Percentiles rank a stretch among this genome's conserved stretches.
These are phyloP conservation scores for Pythium rhizo-oryzae DNA, from an alignment of 352 stramenopile genomes.

Conservation along the genomic window DNA sequence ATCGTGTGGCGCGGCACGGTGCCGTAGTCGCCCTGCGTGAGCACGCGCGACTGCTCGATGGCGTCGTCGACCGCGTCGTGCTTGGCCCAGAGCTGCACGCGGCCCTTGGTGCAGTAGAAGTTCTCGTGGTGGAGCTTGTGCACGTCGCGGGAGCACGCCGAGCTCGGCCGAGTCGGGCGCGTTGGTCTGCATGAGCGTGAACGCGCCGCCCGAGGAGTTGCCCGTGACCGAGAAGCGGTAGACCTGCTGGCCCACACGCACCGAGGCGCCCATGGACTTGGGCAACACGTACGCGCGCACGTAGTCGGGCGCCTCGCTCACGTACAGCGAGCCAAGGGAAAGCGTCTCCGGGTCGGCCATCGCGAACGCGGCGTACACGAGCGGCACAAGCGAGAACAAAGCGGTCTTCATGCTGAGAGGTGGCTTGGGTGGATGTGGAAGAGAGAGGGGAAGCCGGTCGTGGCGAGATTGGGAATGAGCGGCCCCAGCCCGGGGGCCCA, in stretches of 20 bases:
- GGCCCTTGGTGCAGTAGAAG: slow-evolving; percentile 58
- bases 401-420: slow-evolving; percentile 15
- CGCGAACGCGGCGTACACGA: neutral
- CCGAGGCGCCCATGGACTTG: slow-evolving; percentile 19
- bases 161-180: slow-evolving; percentile 48
- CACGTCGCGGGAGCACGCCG: slow-evolving; percentile 53
- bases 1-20: slow-evolving; percentile 62
- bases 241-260: slow-evolving; percentile 24
- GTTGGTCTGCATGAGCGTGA: slow-evolving; percentile 28
- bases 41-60: slow-evolving; percentile 46
- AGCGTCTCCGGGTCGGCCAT: neutral
- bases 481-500: too few species aligned
- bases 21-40: slow-evolving; percentile 57
- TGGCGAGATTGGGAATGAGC: neutral
- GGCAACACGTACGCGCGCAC: slow-evolving; percentile 51
- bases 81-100: slow-evolving; percentile 55
- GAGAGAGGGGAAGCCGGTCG: neutral
- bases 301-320: slow-evolving; percentile 43
- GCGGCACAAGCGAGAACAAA: neutral
- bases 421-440: neutral
- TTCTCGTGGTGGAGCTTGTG: slow-evolving; percentile 66
- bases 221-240: slow-evolving; percentile 60
- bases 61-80: slow-evolving; percentile 26
- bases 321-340: slow-evolving; percentile 33
- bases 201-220: slow-evolving; percentile 37